phyloP scores from a whole-genome alignment of 495 filamentous ascomycete genomes.

The Aspergillus campestris region DNA sequence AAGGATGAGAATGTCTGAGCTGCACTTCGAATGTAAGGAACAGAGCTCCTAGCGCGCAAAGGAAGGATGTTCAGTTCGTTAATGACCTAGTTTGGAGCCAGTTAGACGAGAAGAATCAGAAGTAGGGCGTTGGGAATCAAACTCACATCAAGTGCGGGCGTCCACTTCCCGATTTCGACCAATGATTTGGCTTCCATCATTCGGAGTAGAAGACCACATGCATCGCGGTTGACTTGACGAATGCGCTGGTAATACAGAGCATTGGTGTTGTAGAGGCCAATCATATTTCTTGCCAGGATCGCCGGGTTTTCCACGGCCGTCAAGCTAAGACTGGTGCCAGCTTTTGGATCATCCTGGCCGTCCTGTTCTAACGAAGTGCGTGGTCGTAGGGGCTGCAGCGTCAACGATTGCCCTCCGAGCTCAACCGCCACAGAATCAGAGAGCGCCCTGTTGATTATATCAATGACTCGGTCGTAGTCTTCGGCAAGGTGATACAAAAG shows the following conservation, averaged over 20 bases:
- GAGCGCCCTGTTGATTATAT: slow-evolving; percentile 81
- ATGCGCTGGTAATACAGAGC: slow-evolving; percentile 66
- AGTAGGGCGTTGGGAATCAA: slow-evolving; percentile 2
- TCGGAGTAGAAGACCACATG: slow-evolving; percentile 61
- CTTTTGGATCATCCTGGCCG: slow-evolving; percentile 20
- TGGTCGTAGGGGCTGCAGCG: slow-evolving; percentile 71
- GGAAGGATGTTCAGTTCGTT: slow-evolving; percentile 67
- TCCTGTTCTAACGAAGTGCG: slow-evolving; percentile 22
- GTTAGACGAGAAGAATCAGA: slow-evolving; percentile 3
- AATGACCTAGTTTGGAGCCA: slow-evolving; percentile 52
- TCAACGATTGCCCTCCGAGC: slow-evolving; percentile 65
- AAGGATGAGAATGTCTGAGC: slow-evolving; percentile 70
- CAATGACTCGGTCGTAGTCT: slow-evolving; percentile 85
- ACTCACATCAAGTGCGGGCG: slow-evolving; percentile 75
- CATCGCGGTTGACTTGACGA: slow-evolving; percentile 53
- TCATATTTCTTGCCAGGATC: slow-evolving; percentile 70
- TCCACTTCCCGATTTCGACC: slow-evolving; percentile 64
- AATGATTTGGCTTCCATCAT: slow-evolving; percentile 69
- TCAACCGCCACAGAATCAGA: slow-evolving; percentile 79
- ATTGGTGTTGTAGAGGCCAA: slow-evolving; percentile 66
- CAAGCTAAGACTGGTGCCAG: slow-evolving; percentile 63
- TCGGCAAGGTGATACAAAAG: slow-evolving; percentile 89
- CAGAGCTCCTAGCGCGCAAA: slow-evolving; percentile 56
- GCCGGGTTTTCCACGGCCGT: slow-evolving; percentile 81
- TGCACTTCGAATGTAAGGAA: slow-evolving; percentile 61